Conservation (phyloP, 202 grass and related monocot genomes). For the Eragrostis tef region DNA sequence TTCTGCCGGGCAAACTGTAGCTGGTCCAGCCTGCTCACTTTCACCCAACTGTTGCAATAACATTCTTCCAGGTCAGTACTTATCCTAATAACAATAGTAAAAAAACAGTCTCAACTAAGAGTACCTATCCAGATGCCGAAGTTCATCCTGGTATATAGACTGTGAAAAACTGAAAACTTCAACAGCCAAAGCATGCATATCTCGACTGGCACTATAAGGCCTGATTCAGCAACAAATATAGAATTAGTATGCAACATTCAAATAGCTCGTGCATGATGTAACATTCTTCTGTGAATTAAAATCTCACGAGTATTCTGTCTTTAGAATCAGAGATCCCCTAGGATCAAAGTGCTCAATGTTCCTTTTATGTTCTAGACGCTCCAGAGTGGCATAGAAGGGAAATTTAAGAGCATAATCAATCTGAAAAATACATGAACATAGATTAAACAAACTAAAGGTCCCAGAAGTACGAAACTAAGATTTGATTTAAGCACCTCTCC, state of each 20-base stretch:
- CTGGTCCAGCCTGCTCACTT: conserved; percentile 49
- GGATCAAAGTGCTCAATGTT: conserved; percentile 72
- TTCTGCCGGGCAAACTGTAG: conserved; percentile 78
- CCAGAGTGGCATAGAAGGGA: conserved; percentile 72
- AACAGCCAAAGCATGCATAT: conserved; percentile 56
- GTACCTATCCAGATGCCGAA: conserved; percentile 67
- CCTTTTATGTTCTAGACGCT: conserved; percentile 81
- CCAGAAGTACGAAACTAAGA: conserved; percentile 6
- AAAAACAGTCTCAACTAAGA: neutral
- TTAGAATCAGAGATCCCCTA: conserved; percentile 49
- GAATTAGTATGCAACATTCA: neutral
- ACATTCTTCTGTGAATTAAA: neutral
- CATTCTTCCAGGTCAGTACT: neutral
- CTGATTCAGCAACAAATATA: conserved; percentile 52
- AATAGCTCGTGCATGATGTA: neutral
- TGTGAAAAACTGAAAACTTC: conserved; percentile 66
- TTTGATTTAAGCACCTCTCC: conserved; percentile 50
- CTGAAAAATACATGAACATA: conserved; percentile 47
- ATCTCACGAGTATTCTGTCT: conserved; percentile 63
- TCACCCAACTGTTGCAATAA: conserved; percentile 69
- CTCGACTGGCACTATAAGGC: conserved; percentile 35
- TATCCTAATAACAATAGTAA: neutral
- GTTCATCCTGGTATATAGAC: conserved; percentile 63
- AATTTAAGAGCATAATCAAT: conserved; percentile 66
- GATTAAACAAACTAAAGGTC: conserved; percentile 2